Base-by-base conservation (phyloP, 306 rosid genomes). In the Rubus parviflorus region DNA sequence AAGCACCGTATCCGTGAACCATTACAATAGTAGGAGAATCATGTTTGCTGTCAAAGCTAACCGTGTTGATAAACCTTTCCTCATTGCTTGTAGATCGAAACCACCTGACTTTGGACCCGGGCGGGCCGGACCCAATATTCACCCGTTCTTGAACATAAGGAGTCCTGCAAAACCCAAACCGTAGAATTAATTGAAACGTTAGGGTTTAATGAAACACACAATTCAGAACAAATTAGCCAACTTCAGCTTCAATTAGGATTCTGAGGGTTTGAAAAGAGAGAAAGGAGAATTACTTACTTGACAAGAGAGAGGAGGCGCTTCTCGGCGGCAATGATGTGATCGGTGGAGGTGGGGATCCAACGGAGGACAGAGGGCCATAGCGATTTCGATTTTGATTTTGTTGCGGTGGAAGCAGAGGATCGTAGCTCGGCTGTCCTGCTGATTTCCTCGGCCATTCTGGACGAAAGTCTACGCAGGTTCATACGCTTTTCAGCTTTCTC, bases 1-100 rank as follows among this genome's bases (percentile, higher is more conserved):
- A 88, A 17, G 93, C 90, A 20, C 83, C 98, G 47, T 96, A 96
- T 47, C 99, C 99, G 70, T 96, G 99, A 79, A 96, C 88, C 98
- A 96, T 91, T 10, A 96, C 97, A 46, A 96, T 84, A 1, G 98
- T 91, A 2, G 99, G 99, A 68, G 98, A 81, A 43, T 85, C 90
- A 2, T 76, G 87, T 61, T 88, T 87, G 77, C 92, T 75, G 23
- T 91, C 92, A 67, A 96, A 96, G 1, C 98, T 85, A 63, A 96
- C 90, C 0, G 99, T 91, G 83, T 96, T 96, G 75, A 96, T 91
- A 74, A 86, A 93, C 83, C 96, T 89, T 0, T 93, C 84, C 61
- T 91, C 98, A 51, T 88, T 79, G 87, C 98, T 92, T 14, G 87
- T 23, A 17, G 99, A 96, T 35, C 97, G 83, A 75, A 93, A 96